Percentiles rank a stretch among this genome's conserved stretches.
Conservation (phyloP, 2,329 filamentous ascomycete species). For the Ophiostoma ulmi region DNA sequence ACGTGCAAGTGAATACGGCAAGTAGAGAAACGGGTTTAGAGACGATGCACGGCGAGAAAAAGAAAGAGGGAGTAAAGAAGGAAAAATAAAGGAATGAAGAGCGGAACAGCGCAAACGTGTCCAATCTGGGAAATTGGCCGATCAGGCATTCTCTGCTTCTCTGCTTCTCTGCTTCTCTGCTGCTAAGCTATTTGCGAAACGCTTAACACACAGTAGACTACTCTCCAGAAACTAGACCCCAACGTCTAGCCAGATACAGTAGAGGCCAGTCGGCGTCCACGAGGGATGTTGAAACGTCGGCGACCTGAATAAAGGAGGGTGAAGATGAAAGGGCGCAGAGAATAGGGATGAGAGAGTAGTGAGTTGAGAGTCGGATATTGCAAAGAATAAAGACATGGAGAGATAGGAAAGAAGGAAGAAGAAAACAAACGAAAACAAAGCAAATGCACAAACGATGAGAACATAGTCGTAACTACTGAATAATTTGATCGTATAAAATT, state of each 20-base stretch:
- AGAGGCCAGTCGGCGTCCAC: not conserved
- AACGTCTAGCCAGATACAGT: not conserved
- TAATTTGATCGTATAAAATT: no score
- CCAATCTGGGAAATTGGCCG: not conserved
- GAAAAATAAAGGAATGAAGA: not conserved
- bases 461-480: no score
- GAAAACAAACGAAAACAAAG: not conserved
- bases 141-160: not conserved
- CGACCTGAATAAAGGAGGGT: not conserved
- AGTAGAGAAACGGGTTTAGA: not conserved
- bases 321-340: not conserved
- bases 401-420: not conserved
- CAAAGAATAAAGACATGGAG: not conserved
- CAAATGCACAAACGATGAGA: not conserved
- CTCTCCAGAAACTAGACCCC: constrained; percentile 10
- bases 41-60: not conserved
- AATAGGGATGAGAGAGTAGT: not conserved
- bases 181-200: not conserved
- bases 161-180: no score
- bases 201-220: not conserved
- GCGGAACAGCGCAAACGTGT: not conserved
- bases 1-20: not conserved
- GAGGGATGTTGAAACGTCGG: not conserved
- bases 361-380: not conserved
- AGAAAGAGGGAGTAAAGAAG: not conserved